Conservation (phyloP, 257 asterid species). For the Solanum raphanifolium region DNA sequence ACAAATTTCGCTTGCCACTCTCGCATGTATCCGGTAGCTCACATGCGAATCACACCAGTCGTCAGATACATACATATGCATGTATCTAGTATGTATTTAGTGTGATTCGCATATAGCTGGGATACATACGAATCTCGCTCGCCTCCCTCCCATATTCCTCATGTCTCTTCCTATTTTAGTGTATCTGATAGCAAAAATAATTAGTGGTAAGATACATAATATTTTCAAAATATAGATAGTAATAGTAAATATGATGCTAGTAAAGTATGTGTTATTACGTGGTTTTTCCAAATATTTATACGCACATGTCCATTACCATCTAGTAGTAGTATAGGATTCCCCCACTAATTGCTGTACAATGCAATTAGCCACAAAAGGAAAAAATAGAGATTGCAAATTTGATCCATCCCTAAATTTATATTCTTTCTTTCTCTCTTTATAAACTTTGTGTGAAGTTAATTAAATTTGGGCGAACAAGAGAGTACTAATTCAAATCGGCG, state of each 20-base stretch:
- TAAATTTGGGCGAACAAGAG: background rate
- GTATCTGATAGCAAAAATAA: too few species aligned
- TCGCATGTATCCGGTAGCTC: background rate
- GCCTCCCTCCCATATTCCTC: too few species aligned
- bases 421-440: background rate
- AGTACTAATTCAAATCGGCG: background rate
- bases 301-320: background rate
- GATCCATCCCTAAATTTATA: background rate
- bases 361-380: background rate
- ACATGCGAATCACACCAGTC: too few species aligned
- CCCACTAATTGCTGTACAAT: background rate
- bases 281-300: background rate
- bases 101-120: rapidly evolving
- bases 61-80: background rate
- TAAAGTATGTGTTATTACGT: background rate
- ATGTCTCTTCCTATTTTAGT: too few species aligned
- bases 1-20: background rate
- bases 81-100: background rate
- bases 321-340: background rate
- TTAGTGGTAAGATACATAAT: too few species aligned
- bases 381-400: background rate
- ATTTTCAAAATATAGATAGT: too few species aligned
- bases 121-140: background rate
- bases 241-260: background rate
- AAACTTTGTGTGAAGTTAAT: background rate